phyloP scores from a whole-genome alignment of 768 basidiomycete genomes.

The Chalciporus piperatus region DNA sequence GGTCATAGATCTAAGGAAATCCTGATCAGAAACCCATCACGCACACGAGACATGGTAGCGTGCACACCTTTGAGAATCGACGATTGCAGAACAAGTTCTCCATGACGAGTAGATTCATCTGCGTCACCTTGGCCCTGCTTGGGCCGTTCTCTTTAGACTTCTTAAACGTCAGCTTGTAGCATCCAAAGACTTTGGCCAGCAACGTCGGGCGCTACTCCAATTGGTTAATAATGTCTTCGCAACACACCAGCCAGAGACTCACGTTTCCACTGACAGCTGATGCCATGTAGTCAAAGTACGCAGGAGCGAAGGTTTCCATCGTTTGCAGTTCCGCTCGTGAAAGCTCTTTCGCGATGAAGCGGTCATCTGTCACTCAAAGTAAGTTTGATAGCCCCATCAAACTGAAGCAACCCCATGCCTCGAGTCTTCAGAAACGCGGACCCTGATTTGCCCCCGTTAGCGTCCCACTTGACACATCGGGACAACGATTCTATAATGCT shows the following conservation, averaged over 20 bases:
- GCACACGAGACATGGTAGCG: not conserved
- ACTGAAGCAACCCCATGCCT: constrained; percentile 45
- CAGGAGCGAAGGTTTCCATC: constrained; percentile 95
- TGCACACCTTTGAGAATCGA: constrained; percentile 77
- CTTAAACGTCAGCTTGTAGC: constrained; percentile 89
- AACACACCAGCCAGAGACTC: constrained; percentile 24
- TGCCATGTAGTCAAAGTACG: constrained; percentile 98
- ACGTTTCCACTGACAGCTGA: constrained; percentile 87
- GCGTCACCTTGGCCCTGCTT: constrained; percentile 72
- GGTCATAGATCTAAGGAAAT: constrained; percentile 77
- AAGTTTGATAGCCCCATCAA: not conserved
- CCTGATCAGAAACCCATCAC: constrained; percentile 2
- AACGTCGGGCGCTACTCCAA: constrained; percentile 78
- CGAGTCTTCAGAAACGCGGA: constrained; percentile 95
- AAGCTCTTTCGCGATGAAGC: constrained; percentile 97
- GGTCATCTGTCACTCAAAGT: constrained; percentile 64
- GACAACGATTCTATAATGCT: constrained; percentile 93
- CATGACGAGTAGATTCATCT: constrained; percentile 97
- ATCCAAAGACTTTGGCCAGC: constrained; percentile 94
- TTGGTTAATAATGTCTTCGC: constrained; percentile 5
- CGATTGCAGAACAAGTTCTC: constrained; percentile 96
- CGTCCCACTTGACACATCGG: constrained; percentile 94
- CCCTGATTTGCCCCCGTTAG: constrained; percentile 93
- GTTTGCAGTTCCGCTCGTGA: constrained; percentile 89
- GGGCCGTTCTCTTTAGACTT: constrained; percentile 66